phyloP scores from a whole-genome alignment of 352 stramenopile species.

The Phytopythium mirpurense region DNA sequence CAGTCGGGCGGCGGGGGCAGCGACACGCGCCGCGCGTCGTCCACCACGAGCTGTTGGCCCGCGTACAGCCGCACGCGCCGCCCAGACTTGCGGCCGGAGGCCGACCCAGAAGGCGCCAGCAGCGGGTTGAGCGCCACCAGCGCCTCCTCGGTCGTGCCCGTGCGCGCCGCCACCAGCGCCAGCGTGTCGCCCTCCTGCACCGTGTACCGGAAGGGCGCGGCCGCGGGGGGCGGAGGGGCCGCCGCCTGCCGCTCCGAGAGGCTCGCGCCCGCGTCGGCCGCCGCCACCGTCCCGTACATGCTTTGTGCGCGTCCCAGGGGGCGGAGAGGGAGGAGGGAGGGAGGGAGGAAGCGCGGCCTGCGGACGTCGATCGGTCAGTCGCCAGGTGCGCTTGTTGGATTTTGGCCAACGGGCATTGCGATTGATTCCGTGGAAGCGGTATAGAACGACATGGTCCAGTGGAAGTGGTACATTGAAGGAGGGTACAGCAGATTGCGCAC shows the following conservation, averaged over 20 bases:
- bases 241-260: constrained; percentile 14
- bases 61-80: constrained; percentile 56
- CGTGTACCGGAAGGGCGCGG: constrained; percentile 68
- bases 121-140: constrained; percentile 70
- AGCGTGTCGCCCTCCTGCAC: constrained; percentile 65
- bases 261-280: constrained; percentile 14
- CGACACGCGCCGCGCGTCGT: constrained; percentile 61
- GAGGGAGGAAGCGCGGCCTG: background rate
- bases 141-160: constrained; percentile 43
- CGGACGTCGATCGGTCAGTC: background rate
- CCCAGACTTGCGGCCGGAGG: constrained; percentile 13
- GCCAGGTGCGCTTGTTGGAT: constrained; percentile 2
- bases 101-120: constrained; percentile 13
- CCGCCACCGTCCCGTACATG: constrained; percentile 55
- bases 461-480: too few relatives aligned
- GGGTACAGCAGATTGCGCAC: too few relatives aligned
- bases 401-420: background rate
- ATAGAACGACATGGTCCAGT: too few relatives aligned
- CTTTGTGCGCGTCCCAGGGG: background rate
- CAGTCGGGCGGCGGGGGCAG: constrained; percentile 66
- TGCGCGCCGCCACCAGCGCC: constrained; percentile 55
- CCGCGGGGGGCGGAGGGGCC: constrained; percentile 20
- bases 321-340: background rate
- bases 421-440: too few relatives aligned
- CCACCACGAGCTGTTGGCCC: constrained; percentile 71